Evolutionary conservation across 495 filamentous ascomycete genomes (phyloP), one percentile per base, ranked within the genome.

Genomic region (Annulohypoxylon nitens): DNA sequence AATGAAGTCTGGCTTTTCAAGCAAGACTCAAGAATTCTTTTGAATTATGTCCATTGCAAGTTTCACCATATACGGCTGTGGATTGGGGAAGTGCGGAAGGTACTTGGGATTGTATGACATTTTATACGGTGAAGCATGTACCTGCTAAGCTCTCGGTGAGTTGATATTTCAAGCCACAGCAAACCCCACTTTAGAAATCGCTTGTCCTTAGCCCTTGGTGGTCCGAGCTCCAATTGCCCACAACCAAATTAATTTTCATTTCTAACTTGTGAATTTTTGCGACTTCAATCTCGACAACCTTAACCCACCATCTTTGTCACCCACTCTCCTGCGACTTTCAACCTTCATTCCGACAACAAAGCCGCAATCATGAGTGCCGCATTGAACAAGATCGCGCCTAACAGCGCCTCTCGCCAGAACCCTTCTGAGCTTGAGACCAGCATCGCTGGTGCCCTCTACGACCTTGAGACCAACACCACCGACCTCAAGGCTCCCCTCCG

Each of bases 321-420:
- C 9, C 64, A 57, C 64, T 69, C 64, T 33, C 67, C 67, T 71
- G 75, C 65, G 64, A 77, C 72, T 64, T 64, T 69, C 67, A 61
- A 39, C 64, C 47, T 34, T 66, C 67, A 18, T 47, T 69, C 12
- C 55, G 72, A 64, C 64, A 62, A 50, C 60, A 68, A 41, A 77
- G 70, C 79, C 80, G 83, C 80, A 81, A 84, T 75, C 76, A 86
- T 86, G 83, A 80, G 75, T 77, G 76, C 82, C 76, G 87, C 92
- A 80, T 86, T 96, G 83, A 95, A 95, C 91, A 98, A 98, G 93
- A 98, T 99, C 84, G 94, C 95, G 82, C 84, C 90, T 77, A 98
- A 94, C 89, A 97, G 93, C 88, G 92, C 95, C 51, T 97, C 95
- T 81, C 90, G 94, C 86, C 88, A 91, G 82, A 93, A 90, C 83